Percentiles rank a stretch among this genome's conserved stretches.
Evolutionary conservation across 441 rosid species (phyloP).

Genomic region (Corymbia citriodora): DNA sequence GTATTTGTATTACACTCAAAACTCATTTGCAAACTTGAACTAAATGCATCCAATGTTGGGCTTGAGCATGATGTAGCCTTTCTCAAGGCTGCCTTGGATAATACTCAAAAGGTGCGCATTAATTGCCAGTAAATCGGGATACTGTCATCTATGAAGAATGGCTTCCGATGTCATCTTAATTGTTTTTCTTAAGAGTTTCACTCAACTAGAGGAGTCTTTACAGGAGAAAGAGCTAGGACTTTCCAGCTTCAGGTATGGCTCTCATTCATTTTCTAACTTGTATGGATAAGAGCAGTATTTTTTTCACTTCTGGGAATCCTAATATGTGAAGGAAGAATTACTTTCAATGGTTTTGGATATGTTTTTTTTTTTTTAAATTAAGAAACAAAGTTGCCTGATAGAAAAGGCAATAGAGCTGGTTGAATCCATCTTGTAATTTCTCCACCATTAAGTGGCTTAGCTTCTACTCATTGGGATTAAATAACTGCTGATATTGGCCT

Average conservation of each 20-base stretch:
- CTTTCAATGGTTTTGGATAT: too few species aligned
- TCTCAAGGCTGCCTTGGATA: too few species aligned
- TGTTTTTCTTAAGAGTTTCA: constrained; percentile 59
- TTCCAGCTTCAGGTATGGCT: constrained; percentile 78
- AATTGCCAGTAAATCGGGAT: too few species aligned
- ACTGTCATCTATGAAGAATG: too few species aligned
- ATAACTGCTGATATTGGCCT: not conserved
- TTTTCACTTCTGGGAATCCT: not conserved
- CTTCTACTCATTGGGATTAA: not conserved
- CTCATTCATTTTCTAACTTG: not conserved
- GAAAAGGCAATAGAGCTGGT: not conserved
- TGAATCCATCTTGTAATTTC: not conserved
- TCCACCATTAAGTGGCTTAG: not conserved
- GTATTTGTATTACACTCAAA: too few species aligned
- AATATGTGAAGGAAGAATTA: not conserved
- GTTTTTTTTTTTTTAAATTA: too few species aligned
- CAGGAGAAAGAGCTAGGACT: constrained; percentile 89
- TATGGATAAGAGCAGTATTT: not conserved
- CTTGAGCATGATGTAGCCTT: too few species aligned
- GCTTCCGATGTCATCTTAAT: not conserved
- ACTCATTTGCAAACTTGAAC: too few species aligned
- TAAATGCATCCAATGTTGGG: too few species aligned
- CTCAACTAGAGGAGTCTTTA: constrained; percentile 83
- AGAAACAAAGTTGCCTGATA: not conserved
- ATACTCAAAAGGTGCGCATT: too few species aligned